A percentile compares a stretch with the other conserved stretches of the same genome.
Conservation (phyloP, 139 green algal species). For the Coccomyxa sp. region DNA sequence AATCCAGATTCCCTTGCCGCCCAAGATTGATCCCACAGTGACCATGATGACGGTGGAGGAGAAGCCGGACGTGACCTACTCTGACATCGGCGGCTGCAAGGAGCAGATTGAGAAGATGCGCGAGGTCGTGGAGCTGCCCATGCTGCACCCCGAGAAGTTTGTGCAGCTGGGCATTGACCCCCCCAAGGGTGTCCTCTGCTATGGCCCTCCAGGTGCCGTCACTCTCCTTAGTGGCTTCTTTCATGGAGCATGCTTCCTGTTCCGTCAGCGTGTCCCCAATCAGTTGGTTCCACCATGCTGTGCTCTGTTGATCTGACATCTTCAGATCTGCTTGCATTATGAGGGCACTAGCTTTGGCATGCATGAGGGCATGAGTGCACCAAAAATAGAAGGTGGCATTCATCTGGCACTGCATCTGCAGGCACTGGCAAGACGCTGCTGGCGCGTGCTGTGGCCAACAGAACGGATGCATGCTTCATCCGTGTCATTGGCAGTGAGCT, state of each 20-base stretch:
- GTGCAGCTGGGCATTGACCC: conserved; percentile 96
- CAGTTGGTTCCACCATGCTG: too few relatives aligned
- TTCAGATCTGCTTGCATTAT: too few relatives aligned
- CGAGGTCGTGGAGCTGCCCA: conserved; percentile 95
- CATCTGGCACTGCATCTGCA: not conserved
- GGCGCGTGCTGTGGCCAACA: conserved; percentile 94
- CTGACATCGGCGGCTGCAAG: conserved; percentile 94
- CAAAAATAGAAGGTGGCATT: too few relatives aligned
- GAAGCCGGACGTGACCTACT: conserved; percentile 97
- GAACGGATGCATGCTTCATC: conserved; percentile 99
- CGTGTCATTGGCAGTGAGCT: conserved; percentile 97
- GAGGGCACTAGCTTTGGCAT: too few relatives aligned
- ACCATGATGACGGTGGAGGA: conserved; percentile 99
- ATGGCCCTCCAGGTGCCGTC: conserved; percentile 74
- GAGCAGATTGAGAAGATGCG: conserved; percentile 98
- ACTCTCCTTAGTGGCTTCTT: not conserved
- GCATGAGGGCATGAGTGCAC: too few relatives aligned
- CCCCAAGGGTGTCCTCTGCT: conserved; percentile 96
- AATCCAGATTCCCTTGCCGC: conserved; percentile 96
- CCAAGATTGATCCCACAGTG: conserved; percentile 97
- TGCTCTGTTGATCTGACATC: too few relatives aligned
- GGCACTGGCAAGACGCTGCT: conserved; percentile 96
- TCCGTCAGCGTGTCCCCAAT: too few relatives aligned
- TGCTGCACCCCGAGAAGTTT: conserved; percentile 99
- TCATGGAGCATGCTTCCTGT: not conserved